phyloP scores from a whole-genome alignment of 306 rosid species.

The Pyrus betulifolia region DNA sequence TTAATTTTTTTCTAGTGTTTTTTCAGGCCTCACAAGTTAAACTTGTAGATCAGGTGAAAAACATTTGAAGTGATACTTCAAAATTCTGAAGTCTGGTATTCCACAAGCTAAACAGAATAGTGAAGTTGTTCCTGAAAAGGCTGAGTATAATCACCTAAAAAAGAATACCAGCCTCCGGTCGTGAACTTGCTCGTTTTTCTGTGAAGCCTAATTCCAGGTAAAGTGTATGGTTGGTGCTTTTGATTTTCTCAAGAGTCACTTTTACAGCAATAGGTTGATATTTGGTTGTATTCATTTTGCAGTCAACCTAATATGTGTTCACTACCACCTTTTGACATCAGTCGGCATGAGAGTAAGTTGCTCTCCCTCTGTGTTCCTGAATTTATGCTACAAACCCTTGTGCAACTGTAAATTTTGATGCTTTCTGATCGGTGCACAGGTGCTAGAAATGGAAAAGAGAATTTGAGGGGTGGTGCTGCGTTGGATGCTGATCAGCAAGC shows the following conservation, averaged over 20 bases:
- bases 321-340: constrained; percentile 39
- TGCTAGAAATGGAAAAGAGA: constrained; percentile 66
- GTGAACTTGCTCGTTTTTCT: constrained; percentile 55
- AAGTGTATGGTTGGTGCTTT: neutral
- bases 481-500: constrained; percentile 33
- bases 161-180: constrained; percentile 63
- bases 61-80: constrained; percentile 23
- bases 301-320: constrained; percentile 49
- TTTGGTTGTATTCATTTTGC: constrained; percentile 6
- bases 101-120: constrained; percentile 8
- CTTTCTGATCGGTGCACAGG: constrained; percentile 37
- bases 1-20: constrained; percentile 6
- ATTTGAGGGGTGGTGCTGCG: constrained; percentile 37
- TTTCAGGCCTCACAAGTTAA: constrained; percentile 45
- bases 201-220: constrained; percentile 50
- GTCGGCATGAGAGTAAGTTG: constrained; percentile 47
- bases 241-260: neutral
- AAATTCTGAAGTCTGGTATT: constrained; percentile 15
- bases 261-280: neutral
- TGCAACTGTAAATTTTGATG: neutral
- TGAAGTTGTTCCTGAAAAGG: constrained; percentile 18
- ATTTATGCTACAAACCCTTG: neutral
- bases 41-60: constrained; percentile 40
- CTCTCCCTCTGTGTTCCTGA: neutral
- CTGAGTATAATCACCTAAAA: constrained; percentile 35